Evolutionary conservation across 345 rosid genomes (phyloP).

Genomic region (Eucalyptus marginata): DNA sequence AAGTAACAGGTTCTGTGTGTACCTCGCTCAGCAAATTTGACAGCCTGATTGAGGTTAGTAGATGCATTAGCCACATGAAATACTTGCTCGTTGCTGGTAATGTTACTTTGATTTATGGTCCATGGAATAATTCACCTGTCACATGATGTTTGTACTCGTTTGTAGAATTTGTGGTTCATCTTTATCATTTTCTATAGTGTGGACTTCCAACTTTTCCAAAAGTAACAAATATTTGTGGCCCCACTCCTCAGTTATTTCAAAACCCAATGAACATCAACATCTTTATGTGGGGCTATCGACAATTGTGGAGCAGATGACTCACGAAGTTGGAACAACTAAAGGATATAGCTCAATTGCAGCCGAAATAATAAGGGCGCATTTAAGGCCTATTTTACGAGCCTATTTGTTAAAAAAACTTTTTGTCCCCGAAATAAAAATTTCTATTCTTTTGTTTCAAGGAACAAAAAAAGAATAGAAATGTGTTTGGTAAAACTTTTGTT

Average conservation of each 20-base stretch:
- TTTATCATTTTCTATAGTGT: background rate
- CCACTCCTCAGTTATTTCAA: background rate
- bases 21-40: background rate
- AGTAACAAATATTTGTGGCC: background rate
- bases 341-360: fast-evolving
- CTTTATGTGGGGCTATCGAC: background rate
- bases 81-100: background rate
- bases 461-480: no score
- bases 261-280: background rate
- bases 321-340: background rate
- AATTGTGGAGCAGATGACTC: background rate
- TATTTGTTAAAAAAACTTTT: no score
- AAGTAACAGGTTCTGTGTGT: background rate
- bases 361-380: fast-evolving
- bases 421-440: no score
- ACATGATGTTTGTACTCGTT: background rate
- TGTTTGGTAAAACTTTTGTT: no score
- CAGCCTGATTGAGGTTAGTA: background rate
- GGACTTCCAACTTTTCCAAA: background rate
- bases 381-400: no score
- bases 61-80: background rate
- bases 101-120: background rate
- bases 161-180: background rate
- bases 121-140: background rate
- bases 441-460: no score